Percentiles rank a stretch among this genome's conserved stretches.
phyloP scores from a whole-genome alignment of 2,329 filamentous ascomycete species.

The Cladosporium sp. region DNA sequence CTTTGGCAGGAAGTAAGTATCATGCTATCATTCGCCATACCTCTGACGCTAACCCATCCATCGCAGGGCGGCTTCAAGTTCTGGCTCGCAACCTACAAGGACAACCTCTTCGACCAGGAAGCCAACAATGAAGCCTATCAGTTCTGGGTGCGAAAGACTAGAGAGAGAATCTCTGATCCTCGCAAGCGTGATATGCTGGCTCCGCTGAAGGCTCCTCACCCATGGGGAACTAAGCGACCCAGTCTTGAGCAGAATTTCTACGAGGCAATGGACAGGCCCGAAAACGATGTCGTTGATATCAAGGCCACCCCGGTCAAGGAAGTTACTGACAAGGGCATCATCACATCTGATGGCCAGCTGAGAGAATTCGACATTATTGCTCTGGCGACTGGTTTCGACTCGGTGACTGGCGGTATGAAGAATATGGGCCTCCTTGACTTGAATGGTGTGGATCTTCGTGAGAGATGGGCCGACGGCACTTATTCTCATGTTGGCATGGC shows the following conservation, averaged over 20 bases:
- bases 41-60: slow-evolving; percentile 30
- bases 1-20: slow-evolving; percentile 27
- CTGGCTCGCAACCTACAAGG: slow-evolving; percentile 41
- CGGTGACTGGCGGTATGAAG: slow-evolving; percentile 31
- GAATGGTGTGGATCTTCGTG: slow-evolving; percentile 36
- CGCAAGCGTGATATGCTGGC: slow-evolving; percentile 42
- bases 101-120: slow-evolving; percentile 32
- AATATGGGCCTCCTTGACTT: slow-evolving; percentile 33
- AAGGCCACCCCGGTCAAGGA: slow-evolving; percentile 39
- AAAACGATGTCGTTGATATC: slow-evolving; percentile 40
- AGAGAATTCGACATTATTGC: slow-evolving; percentile 41
- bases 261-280: slow-evolving; percentile 39
- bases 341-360: slow-evolving; percentile 35
- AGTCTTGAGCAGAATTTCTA: slow-evolving; percentile 46
- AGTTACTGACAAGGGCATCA: slow-evolving; percentile 41
- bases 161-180: slow-evolving; percentile 39
- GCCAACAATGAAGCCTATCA: slow-evolving; percentile 40
- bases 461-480: slow-evolving; percentile 39
- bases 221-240: slow-evolving; percentile 42
- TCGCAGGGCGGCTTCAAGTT: slow-evolving; percentile 34
- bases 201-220: slow-evolving; percentile 38
- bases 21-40: too few relatives aligned
- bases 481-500: slow-evolving; percentile 38
- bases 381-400: slow-evolving; percentile 44
- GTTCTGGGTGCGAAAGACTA: slow-evolving; percentile 43